Evolutionary conservation across 768 basidiomycete genomes (phyloP).

Genomic region (Mycena filopes): DNA sequence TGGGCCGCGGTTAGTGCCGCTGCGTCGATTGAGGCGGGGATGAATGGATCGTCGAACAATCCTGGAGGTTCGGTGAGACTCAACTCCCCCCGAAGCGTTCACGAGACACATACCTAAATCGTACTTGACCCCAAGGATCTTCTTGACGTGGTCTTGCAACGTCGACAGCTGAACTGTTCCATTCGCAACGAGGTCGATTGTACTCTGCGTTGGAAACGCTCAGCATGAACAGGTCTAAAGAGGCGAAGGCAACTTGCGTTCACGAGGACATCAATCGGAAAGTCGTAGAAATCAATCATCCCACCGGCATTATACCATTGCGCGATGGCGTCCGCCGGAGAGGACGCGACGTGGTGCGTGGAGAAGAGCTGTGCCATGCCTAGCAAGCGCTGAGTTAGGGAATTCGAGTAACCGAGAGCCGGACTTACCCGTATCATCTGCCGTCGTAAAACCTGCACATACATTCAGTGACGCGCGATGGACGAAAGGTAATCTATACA

Average conservation of each 20-base stretch:
- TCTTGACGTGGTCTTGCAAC: slow-evolving; percentile 32
- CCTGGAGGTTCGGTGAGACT: slow-evolving; percentile 15
- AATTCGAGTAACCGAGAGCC: too few relatives aligned
- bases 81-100: too few relatives aligned
- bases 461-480: too few relatives aligned
- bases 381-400: too few relatives aligned
- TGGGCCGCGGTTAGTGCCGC: slow-evolving; percentile 32
- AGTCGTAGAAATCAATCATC: slow-evolving; percentile 39
- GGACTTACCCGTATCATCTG: slow-evolving; percentile 39
- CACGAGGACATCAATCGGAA: slow-evolving; percentile 31
- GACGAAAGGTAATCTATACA: too few relatives aligned
- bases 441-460: slow-evolving; percentile 35
- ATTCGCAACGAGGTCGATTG: slow-evolving; percentile 34
- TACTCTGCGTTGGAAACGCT: too few relatives aligned
- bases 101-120: slow-evolving; percentile 40
- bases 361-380: slow-evolving; percentile 32
- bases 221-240: too few relatives aligned
- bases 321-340: slow-evolving; percentile 37
- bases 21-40: slow-evolving; percentile 31
- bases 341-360: slow-evolving; percentile 33
- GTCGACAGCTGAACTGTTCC: slow-evolving; percentile 32
- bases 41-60: slow-evolving; percentile 32
- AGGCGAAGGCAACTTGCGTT: slow-evolving; percentile 32
- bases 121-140: slow-evolving; percentile 38
- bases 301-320: slow-evolving; percentile 43